Conservation (phyloP, 805 yeast species). For the Saturnispora halmiae region DNA sequence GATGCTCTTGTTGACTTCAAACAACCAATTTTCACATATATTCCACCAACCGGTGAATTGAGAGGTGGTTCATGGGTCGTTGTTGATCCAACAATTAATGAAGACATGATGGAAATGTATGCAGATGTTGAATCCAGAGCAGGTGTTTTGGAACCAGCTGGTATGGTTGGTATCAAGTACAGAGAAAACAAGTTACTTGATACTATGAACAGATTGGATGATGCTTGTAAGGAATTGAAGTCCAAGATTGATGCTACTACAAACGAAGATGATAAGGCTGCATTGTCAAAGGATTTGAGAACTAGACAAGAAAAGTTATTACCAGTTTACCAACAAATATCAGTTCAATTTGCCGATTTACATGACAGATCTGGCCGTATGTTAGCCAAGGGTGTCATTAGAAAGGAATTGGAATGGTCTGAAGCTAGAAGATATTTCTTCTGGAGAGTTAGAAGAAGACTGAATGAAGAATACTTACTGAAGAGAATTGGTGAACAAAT, state of each 20-base stretch:
- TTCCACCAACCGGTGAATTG: conserved; percentile 96
- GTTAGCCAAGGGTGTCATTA: conserved; percentile 88
- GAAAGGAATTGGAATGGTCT: conserved; percentile 76
- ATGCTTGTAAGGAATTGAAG: conserved; percentile 60
- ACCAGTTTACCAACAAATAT: conserved; percentile 86
- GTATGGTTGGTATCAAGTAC: conserved; percentile 98
- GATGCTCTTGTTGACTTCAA: conserved; percentile 93
- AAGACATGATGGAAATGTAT: conserved; percentile 98
- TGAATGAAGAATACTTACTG: conserved; percentile 83
- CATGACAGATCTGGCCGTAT: conserved; percentile 97
- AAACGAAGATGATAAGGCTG: conserved; percentile 56
- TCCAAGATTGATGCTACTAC: conserved; percentile 44
- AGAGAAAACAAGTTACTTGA: conserved; percentile 83
- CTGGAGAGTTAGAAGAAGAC: conserved; percentile 97
- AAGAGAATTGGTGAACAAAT: conserved; percentile 61
- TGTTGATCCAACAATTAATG: conserved; percentile 94
- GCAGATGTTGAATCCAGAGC: conserved; percentile 94
- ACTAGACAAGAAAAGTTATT: conserved; percentile 72
- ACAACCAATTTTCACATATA: conserved; percentile 94
- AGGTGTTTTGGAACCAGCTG: conserved; percentile 98
- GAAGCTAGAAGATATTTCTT: conserved; percentile 92
- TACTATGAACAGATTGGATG: conserved; percentile 89
- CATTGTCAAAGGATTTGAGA: conserved; percentile 53
- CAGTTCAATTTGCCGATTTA: conserved; percentile 94
- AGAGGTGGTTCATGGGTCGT: conserved; percentile 99